phyloP scores from a whole-genome alignment of 2,329 filamentous ascomycete species.

The Xylariaceae sp. region DNA sequence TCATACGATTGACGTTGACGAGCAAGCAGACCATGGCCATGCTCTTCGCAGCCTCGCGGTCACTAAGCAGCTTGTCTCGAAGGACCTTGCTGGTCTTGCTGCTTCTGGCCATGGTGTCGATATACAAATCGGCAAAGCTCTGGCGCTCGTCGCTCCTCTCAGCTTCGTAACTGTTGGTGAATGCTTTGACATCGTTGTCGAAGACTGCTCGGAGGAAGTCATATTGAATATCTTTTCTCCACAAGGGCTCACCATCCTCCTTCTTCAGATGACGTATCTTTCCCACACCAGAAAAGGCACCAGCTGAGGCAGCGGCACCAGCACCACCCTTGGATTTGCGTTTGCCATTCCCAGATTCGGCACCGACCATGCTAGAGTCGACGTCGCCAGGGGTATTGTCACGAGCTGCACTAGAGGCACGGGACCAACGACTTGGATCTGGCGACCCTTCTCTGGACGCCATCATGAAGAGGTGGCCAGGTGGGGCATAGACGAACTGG shows the following conservation, averaged over 20 bases:
- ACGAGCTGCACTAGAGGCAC: slow-evolving; percentile 18
- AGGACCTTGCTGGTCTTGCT: slow-evolving; percentile 99
- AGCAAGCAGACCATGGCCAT: slow-evolving; percentile 99
- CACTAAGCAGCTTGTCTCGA: slow-evolving; percentile 90
- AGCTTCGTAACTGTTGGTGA: slow-evolving; percentile 81
- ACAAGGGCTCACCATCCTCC: slow-evolving; percentile 81
- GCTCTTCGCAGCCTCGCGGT: slow-evolving; percentile 86
- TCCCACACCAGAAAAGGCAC: slow-evolving; percentile 34
- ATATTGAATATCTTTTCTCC: slow-evolving; percentile 84
- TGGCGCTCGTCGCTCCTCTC: slow-evolving; percentile 52
- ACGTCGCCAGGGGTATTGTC: slow-evolving; percentile 15
- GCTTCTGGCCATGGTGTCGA: slow-evolving; percentile 97
- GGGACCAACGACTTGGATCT: slow-evolving; percentile 20
- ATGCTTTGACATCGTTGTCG: slow-evolving; percentile 68
- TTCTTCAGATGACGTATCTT: slow-evolving; percentile 87
- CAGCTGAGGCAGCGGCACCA: slow-evolving; percentile 10
- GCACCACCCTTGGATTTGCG: slow-evolving; percentile 21
- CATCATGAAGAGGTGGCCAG: slow-evolving; percentile 10
- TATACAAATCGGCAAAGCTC: slow-evolving; percentile 92
- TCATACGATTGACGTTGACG: slow-evolving; percentile 98
- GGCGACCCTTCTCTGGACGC: slow-evolving; percentile 24
- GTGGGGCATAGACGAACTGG: slow-evolving; percentile 4
- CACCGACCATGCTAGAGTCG: slow-evolving; percentile 20
- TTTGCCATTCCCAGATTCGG: slow-evolving; percentile 20
- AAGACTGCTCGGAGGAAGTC: slow-evolving; percentile 80